phyloP scores from a whole-genome alignment of 139 green algal genomes.

The Diplosphaera chodatii region DNA sequence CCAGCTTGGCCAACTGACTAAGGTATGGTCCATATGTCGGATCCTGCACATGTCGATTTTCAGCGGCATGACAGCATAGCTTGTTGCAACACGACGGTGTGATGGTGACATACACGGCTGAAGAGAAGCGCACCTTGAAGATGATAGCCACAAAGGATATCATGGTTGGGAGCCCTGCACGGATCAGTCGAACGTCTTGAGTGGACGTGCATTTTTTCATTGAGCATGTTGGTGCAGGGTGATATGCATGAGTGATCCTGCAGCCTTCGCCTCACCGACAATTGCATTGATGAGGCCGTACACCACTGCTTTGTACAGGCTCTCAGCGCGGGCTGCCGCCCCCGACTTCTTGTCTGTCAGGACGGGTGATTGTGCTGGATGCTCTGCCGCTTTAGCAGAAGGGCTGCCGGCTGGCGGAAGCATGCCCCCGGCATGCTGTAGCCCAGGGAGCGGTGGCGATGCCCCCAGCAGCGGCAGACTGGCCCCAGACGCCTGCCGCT shows the following conservation, averaged over 20 bases:
- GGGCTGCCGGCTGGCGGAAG: no score
- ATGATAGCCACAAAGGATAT: background rate
- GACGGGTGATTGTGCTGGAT: background rate
- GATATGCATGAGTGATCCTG: no score
- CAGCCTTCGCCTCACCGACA: no score
- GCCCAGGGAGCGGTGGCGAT: no score
- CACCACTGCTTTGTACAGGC: background rate
- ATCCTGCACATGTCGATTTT: background rate
- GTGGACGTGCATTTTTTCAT: no score
- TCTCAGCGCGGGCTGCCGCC: background rate
- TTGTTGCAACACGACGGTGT: no score
- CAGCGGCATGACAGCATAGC: no score
- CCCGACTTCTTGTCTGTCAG: background rate
- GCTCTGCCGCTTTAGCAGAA: background rate
- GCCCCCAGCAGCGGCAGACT: background rate
- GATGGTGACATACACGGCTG: no score
- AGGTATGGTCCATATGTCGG: slow-evolving; percentile 34
- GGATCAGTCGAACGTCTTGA: no score
- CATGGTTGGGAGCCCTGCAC: background rate
- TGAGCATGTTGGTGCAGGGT: no score
- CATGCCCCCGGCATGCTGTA: no score
- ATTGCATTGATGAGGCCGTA: background rate
- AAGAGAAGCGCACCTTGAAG: background rate
- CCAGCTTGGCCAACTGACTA: slow-evolving; percentile 47
- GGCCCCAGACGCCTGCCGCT: no score